These are phyloP conservation scores for Zygosaccharomyces pseudobailii DNA, from an alignment of 1,139 yeast species.

Conservation along the genomic window DNA sequence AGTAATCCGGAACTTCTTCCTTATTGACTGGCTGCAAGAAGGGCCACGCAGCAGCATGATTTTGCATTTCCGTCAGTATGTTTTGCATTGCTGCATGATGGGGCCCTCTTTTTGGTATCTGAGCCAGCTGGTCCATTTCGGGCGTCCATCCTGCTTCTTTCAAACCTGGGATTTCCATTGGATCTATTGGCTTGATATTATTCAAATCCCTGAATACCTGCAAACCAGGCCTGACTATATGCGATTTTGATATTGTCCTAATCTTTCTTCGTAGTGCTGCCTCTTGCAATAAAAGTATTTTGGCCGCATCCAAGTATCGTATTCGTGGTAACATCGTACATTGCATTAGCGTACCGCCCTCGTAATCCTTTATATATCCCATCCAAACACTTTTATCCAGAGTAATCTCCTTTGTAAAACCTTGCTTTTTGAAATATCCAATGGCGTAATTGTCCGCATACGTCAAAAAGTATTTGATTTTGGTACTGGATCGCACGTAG, in stretches of 20 bases:
- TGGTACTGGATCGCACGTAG: conserved; percentile 85
- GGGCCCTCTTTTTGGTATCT: conserved; percentile 90
- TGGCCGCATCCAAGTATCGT: conserved; percentile 83
- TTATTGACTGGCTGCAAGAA: conserved; percentile 87
- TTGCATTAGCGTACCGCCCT: conserved; percentile 98
- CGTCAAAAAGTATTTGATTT: conserved; percentile 81
- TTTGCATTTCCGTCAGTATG: conserved; percentile 77
- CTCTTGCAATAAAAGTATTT: conserved; percentile 77
- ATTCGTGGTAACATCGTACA: conserved; percentile 88
- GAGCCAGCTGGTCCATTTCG: conserved; percentile 95
- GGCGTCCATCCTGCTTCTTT: conserved; percentile 97
- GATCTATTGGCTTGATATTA: conserved; percentile 53
- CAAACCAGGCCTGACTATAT: conserved; percentile 77
- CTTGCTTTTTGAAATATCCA: conserved; percentile 97
- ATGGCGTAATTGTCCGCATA: conserved; percentile 98
- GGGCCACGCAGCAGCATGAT: conserved; percentile 99
- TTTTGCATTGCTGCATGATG: conserved; percentile 94
- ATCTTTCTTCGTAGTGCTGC: conserved; percentile 89
- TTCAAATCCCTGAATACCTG: conserved; percentile 58
- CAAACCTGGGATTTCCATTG: conserved; percentile 79
- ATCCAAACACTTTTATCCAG: conserved; percentile 86
- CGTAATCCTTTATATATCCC: conserved; percentile 98
- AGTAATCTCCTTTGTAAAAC: conserved; percentile 91
- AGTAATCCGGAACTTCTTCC: conserved; percentile 94
- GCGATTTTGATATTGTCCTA: conserved; percentile 70